These are phyloP conservation scores for Kuraishia floccosa DNA, from an alignment of 805 yeast genomes.

Conservation along the genomic window DNA sequence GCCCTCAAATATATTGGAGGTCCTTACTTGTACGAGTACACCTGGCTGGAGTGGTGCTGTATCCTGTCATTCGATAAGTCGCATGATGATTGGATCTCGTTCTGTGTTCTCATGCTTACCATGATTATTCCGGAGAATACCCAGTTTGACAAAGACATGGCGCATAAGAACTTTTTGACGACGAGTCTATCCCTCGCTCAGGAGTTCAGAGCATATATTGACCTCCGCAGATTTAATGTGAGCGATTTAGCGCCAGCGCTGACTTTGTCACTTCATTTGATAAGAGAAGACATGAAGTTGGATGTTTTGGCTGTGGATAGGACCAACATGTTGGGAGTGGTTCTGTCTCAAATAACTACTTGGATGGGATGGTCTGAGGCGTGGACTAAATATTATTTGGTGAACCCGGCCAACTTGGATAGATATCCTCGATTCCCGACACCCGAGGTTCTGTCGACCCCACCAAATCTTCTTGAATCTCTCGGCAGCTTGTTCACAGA, in stretches of 20 bases:
- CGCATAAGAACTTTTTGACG: slow-evolving; percentile 13
- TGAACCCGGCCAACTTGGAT: slow-evolving; percentile 23
- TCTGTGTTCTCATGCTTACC: slow-evolving; percentile 38
- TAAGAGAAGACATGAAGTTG: slow-evolving; percentile 65
- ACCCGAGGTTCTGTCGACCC: slow-evolving; percentile 35
- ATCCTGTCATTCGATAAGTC: slow-evolving; percentile 30
- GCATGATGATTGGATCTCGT: slow-evolving; percentile 50
- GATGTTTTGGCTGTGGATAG: slow-evolving; percentile 30
- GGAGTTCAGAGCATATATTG: slow-evolving; percentile 7
- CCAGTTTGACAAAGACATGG: slow-evolving; percentile 7
- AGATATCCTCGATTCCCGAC: slow-evolving; percentile 24
- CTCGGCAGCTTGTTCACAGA: slow-evolving; percentile 37
- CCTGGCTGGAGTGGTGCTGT: slow-evolving; percentile 57
- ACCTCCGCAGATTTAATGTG: slow-evolving; percentile 8
- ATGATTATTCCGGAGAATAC: slow-evolving; percentile 34
- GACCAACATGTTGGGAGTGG: slow-evolving; percentile 29
- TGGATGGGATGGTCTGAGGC: slow-evolving; percentile 68
- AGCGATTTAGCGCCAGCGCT: slow-evolving; percentile 52
- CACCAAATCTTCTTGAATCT: slow-evolving; percentile 51
- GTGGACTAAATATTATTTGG: slow-evolving; percentile 52
- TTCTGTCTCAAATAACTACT: slow-evolving; percentile 49
- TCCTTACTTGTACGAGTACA: slow-evolving; percentile 40
- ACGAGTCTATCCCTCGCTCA: slow-evolving; percentile 12
- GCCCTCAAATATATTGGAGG: slow-evolving; percentile 44
- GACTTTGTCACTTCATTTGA: slow-evolving; percentile 57